phyloP scores from a whole-genome alignment of 208 protist species.

The Lotmaria passim region DNA sequence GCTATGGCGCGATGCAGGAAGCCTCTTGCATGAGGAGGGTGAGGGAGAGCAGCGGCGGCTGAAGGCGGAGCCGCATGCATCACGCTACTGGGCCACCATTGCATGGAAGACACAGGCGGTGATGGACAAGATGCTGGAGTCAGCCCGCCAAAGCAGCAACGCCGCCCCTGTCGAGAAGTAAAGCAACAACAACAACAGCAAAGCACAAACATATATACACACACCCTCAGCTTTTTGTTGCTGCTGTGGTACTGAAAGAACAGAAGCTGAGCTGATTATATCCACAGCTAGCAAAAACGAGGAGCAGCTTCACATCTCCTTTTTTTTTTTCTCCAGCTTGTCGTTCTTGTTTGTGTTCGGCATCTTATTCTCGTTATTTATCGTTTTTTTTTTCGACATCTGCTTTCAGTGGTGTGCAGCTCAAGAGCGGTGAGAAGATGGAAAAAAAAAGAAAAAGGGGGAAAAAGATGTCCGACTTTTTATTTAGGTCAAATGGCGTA shows the following conservation, averaged over 20 bases:
- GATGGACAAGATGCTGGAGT: conserved; percentile 68
- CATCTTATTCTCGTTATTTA: neutral
- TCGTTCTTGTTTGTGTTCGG: too few relatives aligned
- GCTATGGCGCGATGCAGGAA: conserved; percentile 51
- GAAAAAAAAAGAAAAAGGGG: too few relatives aligned
- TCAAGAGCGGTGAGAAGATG: too few relatives aligned
- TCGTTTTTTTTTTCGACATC: too few relatives aligned
- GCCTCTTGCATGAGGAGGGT: conserved; percentile 30
- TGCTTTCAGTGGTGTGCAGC: too few relatives aligned
- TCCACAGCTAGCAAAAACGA: too few relatives aligned
- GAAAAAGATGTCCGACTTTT: too few relatives aligned
- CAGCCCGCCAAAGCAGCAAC: conserved; percentile 36
- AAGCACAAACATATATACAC: neutral
- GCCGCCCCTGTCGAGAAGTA: too few relatives aligned
- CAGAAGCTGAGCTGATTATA: too few relatives aligned
- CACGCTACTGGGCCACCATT: conserved; percentile 45
- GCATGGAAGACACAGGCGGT: conserved; percentile 69
- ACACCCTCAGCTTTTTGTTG: neutral
- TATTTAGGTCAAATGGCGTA: too few relatives aligned
- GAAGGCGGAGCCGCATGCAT: conserved; percentile 36
- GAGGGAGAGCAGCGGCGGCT: conserved; percentile 25
- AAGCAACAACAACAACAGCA: neutral
- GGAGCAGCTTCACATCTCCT: too few relatives aligned
- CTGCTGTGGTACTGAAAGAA: neutral
- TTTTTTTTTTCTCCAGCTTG: conserved; percentile 1